phyloP scores from a whole-genome alignment of 306 rosid species.

The Malus fusca region DNA sequence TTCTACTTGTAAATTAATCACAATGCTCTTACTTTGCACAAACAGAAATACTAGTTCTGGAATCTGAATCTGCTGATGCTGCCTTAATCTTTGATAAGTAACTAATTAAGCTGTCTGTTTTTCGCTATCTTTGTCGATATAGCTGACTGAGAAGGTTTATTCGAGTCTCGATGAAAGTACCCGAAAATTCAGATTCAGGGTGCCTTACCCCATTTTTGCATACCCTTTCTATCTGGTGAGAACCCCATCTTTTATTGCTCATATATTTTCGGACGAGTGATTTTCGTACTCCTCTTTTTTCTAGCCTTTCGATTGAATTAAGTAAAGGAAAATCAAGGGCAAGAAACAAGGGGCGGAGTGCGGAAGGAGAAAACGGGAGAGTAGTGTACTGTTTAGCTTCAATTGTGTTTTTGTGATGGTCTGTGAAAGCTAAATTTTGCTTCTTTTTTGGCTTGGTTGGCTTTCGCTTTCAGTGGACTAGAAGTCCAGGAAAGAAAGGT shows the following conservation, averaged over 20 bases:
- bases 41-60: background rate
- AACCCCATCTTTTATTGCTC: background rate
- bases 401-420: background rate
- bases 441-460: background rate
- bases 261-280: background rate
- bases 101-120: background rate
- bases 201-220: constrained; percentile 81
- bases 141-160: constrained; percentile 75
- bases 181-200: constrained; percentile 50
- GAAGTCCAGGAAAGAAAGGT: constrained; percentile 94
- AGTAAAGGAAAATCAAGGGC: too few relatives aligned
- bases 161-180: constrained; percentile 41
- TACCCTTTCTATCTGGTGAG: constrained; percentile 88
- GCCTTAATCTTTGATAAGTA: background rate
- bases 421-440: background rate
- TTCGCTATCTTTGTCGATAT: constrained; percentile 1
- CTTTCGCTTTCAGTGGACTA: constrained; percentile 64
- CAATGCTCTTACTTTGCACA: constrained; percentile 4
- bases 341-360: background rate
- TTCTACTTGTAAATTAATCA: background rate
- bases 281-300: background rate
- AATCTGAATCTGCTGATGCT: background rate
- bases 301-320: too few relatives aligned
- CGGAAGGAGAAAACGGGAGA: background rate
- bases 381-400: background rate